Evolutionary conservation across 1,284 basidiomycete species (phyloP).

Genomic region (Pascua guehoae): DNA sequence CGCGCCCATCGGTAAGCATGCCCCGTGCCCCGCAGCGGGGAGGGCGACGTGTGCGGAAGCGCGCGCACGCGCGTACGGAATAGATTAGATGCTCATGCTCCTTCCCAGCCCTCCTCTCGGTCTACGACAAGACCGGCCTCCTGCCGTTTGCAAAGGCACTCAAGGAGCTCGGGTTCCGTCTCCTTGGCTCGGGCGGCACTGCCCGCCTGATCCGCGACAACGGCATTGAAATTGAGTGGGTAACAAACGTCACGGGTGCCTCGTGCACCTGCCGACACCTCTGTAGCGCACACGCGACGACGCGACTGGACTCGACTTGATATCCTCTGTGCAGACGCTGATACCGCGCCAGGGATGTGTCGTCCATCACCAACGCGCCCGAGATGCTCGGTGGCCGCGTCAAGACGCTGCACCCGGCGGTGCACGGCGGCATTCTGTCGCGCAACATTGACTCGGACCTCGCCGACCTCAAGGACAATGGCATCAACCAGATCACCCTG

Average conservation of each 20-base stretch:
- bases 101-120: slow-evolving; percentile 73
- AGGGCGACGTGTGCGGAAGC: neutral
- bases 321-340: neutral
- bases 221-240: slow-evolving; percentile 84
- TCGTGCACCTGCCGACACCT: neutral
- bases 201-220: slow-evolving; percentile 96
- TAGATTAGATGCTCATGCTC: too few relatives aligned
- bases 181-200: slow-evolving; percentile 94
- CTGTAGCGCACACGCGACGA: neutral
- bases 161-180: slow-evolving; percentile 72
- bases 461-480: slow-evolving; percentile 71
- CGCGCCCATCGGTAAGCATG: slow-evolving; percentile 15
- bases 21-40: neutral
- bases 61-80: too few relatives aligned
- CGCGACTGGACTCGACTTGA: neutral
- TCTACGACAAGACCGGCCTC: slow-evolving; percentile 93
- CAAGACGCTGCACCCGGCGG: slow-evolving; percentile 98
- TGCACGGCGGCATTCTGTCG: slow-evolving; percentile 94
- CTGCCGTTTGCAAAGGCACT: slow-evolving; percentile 85
- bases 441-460: slow-evolving; percentile 82
- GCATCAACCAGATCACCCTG: slow-evolving; percentile 84
- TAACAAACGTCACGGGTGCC: slow-evolving; percentile 17
- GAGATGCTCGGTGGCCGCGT: slow-evolving; percentile 99
- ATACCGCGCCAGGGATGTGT: slow-evolving; percentile 73
- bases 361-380: slow-evolving; percentile 96